Conservation (phyloP, 1,284 basidiomycete genomes). For the Tremellales sp. region DNA sequence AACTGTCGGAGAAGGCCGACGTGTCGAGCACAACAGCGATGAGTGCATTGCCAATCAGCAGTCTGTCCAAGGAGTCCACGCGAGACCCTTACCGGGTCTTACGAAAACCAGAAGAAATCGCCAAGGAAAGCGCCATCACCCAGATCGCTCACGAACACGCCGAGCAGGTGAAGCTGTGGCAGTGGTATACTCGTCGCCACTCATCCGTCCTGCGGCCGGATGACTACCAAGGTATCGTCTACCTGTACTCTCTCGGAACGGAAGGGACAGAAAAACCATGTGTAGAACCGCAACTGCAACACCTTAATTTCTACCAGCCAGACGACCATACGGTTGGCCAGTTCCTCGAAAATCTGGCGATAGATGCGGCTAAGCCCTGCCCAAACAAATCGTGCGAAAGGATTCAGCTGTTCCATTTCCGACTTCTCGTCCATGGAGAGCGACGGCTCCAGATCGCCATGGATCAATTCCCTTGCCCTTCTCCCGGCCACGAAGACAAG, state of each 20-base stretch:
- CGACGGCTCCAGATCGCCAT: conserved; percentile 77
- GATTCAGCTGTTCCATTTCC: conserved; percentile 77
- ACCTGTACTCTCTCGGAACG: conserved; percentile 40
- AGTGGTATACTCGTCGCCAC: conserved; percentile 82
- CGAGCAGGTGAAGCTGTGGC: conserved; percentile 82
- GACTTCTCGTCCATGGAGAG: conserved; percentile 83
- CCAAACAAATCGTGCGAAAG: conserved; percentile 77
- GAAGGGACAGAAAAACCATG: conserved; percentile 51
- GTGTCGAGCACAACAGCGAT: conserved; percentile 8
- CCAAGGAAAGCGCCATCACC: conserved; percentile 65
- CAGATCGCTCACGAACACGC: conserved; percentile 72
- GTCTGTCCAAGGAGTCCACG: conserved; percentile 8
- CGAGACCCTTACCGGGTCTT: conserved; percentile 40
- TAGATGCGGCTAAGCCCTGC: conserved; percentile 67
- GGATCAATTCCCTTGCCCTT: conserved; percentile 61
- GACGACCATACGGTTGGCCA: conserved; percentile 90
- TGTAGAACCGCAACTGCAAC: conserved; percentile 55
- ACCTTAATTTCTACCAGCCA: conserved; percentile 85
- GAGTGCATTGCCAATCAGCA: conserved; percentile 5
- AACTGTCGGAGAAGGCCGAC: conserved; percentile 9
- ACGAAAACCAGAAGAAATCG: conserved; percentile 54
- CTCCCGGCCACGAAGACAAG: conserved; percentile 57
- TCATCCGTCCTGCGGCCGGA: conserved; percentile 80
- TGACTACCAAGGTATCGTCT: conserved; percentile 82
- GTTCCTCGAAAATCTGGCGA: conserved; percentile 72